These are phyloP conservation scores for Panicum miliaceum DNA, from an alignment of 176 grass and related monocot species.

Conservation along the genomic window DNA sequence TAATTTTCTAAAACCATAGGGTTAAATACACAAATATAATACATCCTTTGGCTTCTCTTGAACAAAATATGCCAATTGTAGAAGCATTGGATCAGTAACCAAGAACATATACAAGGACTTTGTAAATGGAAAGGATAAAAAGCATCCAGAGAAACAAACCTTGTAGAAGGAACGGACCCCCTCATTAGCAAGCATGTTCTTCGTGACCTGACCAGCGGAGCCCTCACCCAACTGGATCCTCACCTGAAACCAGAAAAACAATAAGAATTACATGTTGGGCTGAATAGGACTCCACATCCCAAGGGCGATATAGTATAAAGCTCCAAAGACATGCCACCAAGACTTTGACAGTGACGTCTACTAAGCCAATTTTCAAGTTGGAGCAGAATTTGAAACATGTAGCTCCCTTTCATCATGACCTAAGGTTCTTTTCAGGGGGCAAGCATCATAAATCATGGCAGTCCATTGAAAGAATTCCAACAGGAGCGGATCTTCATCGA, in stretches of 20 bases:
- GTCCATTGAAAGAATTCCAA: conserved; percentile 1
- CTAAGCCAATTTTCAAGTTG: conserved; percentile 14
- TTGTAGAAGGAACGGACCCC: conserved; percentile 82
- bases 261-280: not conserved
- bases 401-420: not conserved
- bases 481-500: not conserved
- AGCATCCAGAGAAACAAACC: conserved; percentile 43
- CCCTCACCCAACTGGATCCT: conserved; percentile 98
- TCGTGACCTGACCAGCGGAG: conserved; percentile 77
- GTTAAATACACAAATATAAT: not conserved
- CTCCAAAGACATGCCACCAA: conserved; percentile 24
- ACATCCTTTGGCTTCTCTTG: not conserved
- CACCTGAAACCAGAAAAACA: conserved; percentile 62
- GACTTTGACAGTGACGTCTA: conserved; percentile 18
- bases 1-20: not conserved
- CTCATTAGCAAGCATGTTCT: conserved; percentile 86
- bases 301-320: not conserved
- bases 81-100: not conserved
- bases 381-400: conserved; percentile 1
- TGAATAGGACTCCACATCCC: not conserved
- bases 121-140: not conserved
- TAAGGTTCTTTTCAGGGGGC: not conserved
- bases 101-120: not conserved
- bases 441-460: not conserved
- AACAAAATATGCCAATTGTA: not conserved